Evolutionary conservation across 2,329 filamentous ascomycete species (phyloP), one percentile per base, ranked within the genome.

Genomic region (Scleromitrula shiraiana): DNA sequence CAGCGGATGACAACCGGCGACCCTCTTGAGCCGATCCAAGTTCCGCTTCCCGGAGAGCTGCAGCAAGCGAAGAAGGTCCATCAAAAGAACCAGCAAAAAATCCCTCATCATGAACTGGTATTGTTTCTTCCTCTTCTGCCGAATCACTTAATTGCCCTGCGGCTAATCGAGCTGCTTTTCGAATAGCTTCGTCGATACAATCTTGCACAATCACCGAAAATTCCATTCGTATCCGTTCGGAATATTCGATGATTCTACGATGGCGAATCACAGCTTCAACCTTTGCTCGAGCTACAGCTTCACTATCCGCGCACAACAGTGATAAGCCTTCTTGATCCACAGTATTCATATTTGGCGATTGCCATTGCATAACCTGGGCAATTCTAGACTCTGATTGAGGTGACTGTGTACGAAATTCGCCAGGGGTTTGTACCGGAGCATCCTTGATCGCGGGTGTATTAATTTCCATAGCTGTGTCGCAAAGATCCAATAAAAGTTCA

Each of bases 371-470:
- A 5, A 98, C 90, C 65, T 98, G 93, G 1, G 87, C 86, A 58
- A 97, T 94, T 26, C 91, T 83, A 36, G 88, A 93, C 64, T 98
- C 93, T 0, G 94, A 98, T 62, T 96, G 88, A 0, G 93, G 93
- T 4, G 93, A 98, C 63, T 96, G 86, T 0, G 91, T 95, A 39
- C 91, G 82, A 53, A 97, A 82, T 53, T 95, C 89, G 41, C 85
- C 83, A 7, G 78, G 74, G 39, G 74, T 70, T 55, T 83, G 78
- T 2, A 78, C 74, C 7, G 82, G 77, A 3, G 80, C 75, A 56
- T 97, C 91, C 62, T 95, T 97, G 68, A 98, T 85, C 5, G 90
- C 84, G 5, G 93, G 91, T 4, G 88, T 90, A 68, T 84, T 97
- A 61, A 98, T 91, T 65, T 98, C 94, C 39, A 96, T 76, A 4